A percentile compares a stretch with the other conserved stretches of the same genome.
phyloP scores from a whole-genome alignment of 2,329 filamentous ascomycete species.

The Saccharata proteae region DNA sequence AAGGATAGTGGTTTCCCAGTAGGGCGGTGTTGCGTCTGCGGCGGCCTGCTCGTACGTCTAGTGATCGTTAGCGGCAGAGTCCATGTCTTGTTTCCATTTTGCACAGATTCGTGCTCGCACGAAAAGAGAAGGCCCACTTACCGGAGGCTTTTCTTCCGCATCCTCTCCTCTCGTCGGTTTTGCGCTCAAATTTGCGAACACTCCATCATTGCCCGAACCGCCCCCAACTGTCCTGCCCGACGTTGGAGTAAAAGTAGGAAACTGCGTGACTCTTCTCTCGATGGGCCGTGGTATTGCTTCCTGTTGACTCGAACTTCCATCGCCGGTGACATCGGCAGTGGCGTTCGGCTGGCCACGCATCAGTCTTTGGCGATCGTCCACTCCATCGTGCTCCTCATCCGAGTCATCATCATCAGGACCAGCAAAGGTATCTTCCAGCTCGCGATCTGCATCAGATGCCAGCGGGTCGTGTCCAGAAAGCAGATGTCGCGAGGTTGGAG shows the following conservation, averaged over 20 bases:
- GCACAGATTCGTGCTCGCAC: background rate
- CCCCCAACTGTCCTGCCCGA: constrained; percentile 53
- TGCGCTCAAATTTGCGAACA: constrained; percentile 89
- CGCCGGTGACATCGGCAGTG: constrained; percentile 8
- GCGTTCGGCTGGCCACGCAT: constrained; percentile 52
- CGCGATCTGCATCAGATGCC: constrained; percentile 53
- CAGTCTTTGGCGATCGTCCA: constrained; percentile 74
- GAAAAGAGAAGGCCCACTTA: constrained; percentile 37
- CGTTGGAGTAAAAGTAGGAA: constrained; percentile 38
- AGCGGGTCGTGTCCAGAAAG: constrained; percentile 41
- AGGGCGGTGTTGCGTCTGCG: constrained; percentile 87
- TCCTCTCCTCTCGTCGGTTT: constrained; percentile 75
- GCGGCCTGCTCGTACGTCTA: constrained; percentile 98
- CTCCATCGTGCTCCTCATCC: constrained; percentile 56
- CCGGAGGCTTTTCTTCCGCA: constrained; percentile 84
- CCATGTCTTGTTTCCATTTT: constrained; percentile 3
- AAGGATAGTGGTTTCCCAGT: constrained; percentile 98
- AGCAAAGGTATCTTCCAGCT: constrained; percentile 89
- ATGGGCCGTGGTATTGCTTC: constrained; percentile 22
- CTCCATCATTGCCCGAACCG: constrained; percentile 70
- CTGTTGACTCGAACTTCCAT: constrained; percentile 7
- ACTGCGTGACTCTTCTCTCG: constrained; percentile 39
- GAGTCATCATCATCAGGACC: constrained; percentile 49
- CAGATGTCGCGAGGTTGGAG: constrained; percentile 42
- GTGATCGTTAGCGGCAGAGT: constrained; percentile 22